Evolutionary conservation across 331 rosid species (phyloP).

Genomic region (Cucumis variabilis): DNA sequence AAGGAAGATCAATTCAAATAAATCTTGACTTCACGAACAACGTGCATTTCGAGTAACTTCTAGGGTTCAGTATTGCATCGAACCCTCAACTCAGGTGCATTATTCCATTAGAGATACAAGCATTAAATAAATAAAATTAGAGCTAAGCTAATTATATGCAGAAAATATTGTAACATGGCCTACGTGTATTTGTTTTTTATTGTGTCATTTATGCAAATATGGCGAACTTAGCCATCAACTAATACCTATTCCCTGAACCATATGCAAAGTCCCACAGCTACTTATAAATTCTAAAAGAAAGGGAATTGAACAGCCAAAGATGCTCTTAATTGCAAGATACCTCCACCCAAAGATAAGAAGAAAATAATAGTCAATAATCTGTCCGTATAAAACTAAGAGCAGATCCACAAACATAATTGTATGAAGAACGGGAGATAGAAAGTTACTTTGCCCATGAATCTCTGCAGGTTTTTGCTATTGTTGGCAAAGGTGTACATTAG

Average conservation of each 20-base stretch:
- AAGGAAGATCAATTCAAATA: not conserved
- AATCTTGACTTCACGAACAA: not conserved
- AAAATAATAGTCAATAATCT: not conserved
- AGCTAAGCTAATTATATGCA: not conserved
- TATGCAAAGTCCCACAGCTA: not conserved
- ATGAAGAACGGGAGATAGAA: not conserved
- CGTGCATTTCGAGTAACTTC: not conserved
- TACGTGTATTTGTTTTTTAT: not conserved
- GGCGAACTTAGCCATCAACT: not conserved
- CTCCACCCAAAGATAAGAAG: not conserved
- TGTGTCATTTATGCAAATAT: not conserved
- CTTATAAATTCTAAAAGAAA: not conserved
- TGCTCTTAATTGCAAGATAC: not conserved
- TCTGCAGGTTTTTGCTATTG: constrained; percentile 70
- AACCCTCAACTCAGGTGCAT: not conserved
- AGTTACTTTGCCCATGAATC: constrained; percentile 75
- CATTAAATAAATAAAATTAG: not conserved
- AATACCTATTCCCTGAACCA: not conserved
- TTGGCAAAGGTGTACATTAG: constrained; percentile 81
- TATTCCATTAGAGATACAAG: not conserved
- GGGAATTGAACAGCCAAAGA: not conserved
- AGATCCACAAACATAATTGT: not conserved
- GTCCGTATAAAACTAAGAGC: not conserved
- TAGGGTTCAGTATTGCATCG: not conserved
- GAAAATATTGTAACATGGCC: not conserved